Conservation (phyloP, 2,329 filamentous ascomycete species). For the Apiospora kogelbergensis region DNA sequence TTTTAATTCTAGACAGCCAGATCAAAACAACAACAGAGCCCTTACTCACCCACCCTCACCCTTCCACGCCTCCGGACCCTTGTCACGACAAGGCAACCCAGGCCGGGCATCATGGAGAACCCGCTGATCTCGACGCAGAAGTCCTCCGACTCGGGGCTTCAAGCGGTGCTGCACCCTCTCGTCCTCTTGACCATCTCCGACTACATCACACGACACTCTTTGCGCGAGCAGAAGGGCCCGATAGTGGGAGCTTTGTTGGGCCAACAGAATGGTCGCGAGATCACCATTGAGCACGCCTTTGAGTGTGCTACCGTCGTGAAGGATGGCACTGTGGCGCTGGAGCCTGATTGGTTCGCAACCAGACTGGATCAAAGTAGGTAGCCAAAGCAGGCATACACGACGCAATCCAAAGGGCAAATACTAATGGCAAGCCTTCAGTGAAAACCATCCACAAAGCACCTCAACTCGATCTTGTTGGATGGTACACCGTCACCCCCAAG, state of each 20-base stretch:
- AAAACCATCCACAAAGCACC: slow-evolving; percentile 85
- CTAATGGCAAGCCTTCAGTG: slow-evolving; percentile 54
- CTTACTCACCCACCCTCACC: not conserved
- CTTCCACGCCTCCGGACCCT: not conserved
- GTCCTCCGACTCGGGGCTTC: slow-evolving; percentile 71
- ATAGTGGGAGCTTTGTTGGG: slow-evolving; percentile 87
- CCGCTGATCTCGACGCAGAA: slow-evolving; percentile 66
- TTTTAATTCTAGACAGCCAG: not conserved
- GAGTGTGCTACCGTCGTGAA: slow-evolving; percentile 65
- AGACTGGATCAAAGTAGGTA: slow-evolving; percentile 81
- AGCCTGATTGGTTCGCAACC: slow-evolving; percentile 70
- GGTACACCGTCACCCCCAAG: slow-evolving; percentile 78
- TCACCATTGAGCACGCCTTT: slow-evolving; percentile 92
- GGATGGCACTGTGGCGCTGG: slow-evolving; percentile 61
- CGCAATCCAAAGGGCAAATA: not conserved
- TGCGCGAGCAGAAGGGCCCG: slow-evolving; percentile 73
- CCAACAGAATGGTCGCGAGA: slow-evolving; percentile 84
- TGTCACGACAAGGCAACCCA: not conserved
- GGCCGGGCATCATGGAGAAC: slow-evolving; percentile 49
- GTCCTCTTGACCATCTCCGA: slow-evolving; percentile 96
- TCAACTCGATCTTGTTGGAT: slow-evolving; percentile 83
- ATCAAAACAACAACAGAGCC: not conserved
- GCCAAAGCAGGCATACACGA: not conserved
- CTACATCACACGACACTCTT: slow-evolving; percentile 87
- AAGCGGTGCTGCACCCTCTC: slow-evolving; percentile 85